Conservation (phyloP, 2,329 filamentous ascomycete genomes). For the Pseudophaeomoniella oleicola region DNA sequence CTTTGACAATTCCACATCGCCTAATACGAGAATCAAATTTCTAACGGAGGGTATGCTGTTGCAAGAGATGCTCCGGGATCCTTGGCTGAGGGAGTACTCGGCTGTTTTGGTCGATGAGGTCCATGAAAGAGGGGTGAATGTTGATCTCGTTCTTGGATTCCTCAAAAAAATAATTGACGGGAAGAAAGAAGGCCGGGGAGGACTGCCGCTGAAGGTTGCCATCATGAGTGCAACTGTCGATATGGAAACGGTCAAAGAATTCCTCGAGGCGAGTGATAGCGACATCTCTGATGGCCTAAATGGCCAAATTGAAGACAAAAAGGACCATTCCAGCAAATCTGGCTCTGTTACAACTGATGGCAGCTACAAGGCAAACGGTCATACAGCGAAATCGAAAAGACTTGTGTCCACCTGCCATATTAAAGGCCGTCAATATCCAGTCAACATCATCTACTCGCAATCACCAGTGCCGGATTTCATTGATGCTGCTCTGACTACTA, state of each 20-base stretch:
- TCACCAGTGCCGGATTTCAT: slow-evolving; percentile 67
- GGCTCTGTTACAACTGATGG: neutral
- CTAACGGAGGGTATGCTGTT: slow-evolving; percentile 92
- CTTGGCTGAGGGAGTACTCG: slow-evolving; percentile 69
- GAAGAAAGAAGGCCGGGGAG: slow-evolving; percentile 50
- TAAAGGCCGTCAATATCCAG: slow-evolving; percentile 75
- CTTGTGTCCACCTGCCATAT: slow-evolving; percentile 46
- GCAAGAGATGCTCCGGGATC: slow-evolving; percentile 82
- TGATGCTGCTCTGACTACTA: slow-evolving; percentile 63
- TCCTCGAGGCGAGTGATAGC: slow-evolving; percentile 39
- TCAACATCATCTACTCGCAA: slow-evolving; percentile 60
- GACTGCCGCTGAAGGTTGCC: slow-evolving; percentile 68
- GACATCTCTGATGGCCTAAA: slow-evolving; percentile 11
- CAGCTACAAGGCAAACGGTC: slow-evolving; percentile 1
- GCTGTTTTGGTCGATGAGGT: slow-evolving; percentile 91
- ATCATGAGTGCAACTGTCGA: slow-evolving; percentile 97
- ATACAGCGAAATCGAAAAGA: slow-evolving; percentile 1
- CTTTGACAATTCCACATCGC: slow-evolving; percentile 78
- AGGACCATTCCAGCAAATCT: slow-evolving; percentile 2
- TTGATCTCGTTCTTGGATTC: slow-evolving; percentile 82
- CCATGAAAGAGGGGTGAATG: slow-evolving; percentile 88
- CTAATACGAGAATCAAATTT: slow-evolving; percentile 77
- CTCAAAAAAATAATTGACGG: slow-evolving; percentile 57
- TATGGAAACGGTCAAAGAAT: slow-evolving; percentile 59
- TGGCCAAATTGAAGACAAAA: slow-evolving; percentile 7